A percentile compares a stretch with the other conserved stretches of the same genome.
Evolutionary conservation across 2,329 filamentous ascomycete genomes (phyloP).

Genomic region (Epichloe bromicola): DNA sequence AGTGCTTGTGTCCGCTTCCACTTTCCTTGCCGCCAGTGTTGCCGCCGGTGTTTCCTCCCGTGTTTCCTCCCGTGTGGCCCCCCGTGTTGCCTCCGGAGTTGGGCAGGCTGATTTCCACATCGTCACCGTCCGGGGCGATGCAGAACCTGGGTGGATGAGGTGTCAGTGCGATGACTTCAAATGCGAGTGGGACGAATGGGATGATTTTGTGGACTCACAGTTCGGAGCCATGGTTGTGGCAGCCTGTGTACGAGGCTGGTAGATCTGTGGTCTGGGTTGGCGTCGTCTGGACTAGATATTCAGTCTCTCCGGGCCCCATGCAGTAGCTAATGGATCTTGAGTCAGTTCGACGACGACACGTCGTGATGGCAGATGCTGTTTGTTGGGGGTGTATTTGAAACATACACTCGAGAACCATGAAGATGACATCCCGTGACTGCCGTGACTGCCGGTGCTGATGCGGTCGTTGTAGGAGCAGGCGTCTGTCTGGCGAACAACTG

Average conservation of each 20-base stretch:
- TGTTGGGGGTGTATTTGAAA: neutral
- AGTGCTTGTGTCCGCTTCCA: constrained; percentile 6
- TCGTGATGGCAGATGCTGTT: neutral
- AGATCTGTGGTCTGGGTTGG: constrained; percentile 41
- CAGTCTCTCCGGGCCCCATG: constrained; percentile 25
- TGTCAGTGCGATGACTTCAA: neutral
- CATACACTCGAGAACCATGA: constrained; percentile 27
- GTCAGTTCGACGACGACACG: neutral
- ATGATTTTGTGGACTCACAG: constrained; percentile 26
- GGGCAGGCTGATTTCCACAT: constrained; percentile 40
- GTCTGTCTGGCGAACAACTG: constrained; percentile 19
- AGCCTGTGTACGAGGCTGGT: constrained; percentile 49
- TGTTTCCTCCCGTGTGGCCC: constrained; percentile 5
- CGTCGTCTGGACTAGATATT: constrained; percentile 31
- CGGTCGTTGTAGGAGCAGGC: constrained; percentile 14
- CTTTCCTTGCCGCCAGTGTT: constrained; percentile 4
- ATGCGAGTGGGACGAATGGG: constrained; percentile 1
- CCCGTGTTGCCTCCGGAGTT: constrained; percentile 12
- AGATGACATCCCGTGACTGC: constrained; percentile 29
- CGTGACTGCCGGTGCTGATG: constrained; percentile 16
- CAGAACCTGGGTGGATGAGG: constrained; percentile 39
- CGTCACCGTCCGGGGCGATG: constrained; percentile 42
- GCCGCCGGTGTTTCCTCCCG: neutral
- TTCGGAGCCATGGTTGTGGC: constrained; percentile 47
- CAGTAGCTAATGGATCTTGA: constrained; percentile 25